These are phyloP conservation scores for Baorangia bicolor DNA, from an alignment of 768 basidiomycete species.

Conservation along the genomic window DNA sequence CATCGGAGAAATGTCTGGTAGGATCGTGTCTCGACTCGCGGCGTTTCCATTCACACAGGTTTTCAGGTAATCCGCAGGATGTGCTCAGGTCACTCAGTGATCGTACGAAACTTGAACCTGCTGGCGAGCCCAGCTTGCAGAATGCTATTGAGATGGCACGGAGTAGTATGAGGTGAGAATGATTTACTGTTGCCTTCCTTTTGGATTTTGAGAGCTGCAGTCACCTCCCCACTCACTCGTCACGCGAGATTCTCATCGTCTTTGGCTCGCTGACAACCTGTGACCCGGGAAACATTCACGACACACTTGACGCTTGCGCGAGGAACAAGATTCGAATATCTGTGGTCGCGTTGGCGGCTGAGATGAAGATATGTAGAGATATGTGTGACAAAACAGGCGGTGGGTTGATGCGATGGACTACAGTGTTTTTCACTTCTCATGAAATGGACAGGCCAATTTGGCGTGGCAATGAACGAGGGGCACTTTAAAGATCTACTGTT, in stretches of 20 bases:
- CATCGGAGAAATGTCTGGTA: constrained; percentile 90
- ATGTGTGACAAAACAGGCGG: constrained; percentile 92
- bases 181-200: neutral
- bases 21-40: constrained; percentile 17
- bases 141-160: constrained; percentile 98
- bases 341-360: constrained; percentile 92
- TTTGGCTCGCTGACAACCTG: constrained; percentile 96
- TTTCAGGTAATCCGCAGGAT: constrained; percentile 89
- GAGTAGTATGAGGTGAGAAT: constrained; percentile 79
- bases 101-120: constrained; percentile 83
- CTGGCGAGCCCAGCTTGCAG: constrained; percentile 93
- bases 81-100: constrained; percentile 85
- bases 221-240: constrained; percentile 96
- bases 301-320: constrained; percentile 84
- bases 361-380: constrained; percentile 96
- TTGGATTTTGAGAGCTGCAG: constrained; percentile 40
- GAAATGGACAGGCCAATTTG: constrained; percentile 66
- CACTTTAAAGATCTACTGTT: constrained; percentile 96
- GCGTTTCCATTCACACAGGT: constrained; percentile 3
- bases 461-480: constrained; percentile 97
- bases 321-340: constrained; percentile 86
- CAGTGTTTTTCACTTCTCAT: constrained; percentile 8
- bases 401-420: constrained; percentile 28
- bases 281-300: constrained; percentile 95
- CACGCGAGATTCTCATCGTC: constrained; percentile 90